Evolutionary conservation across 202 grass and related monocot species (phyloP), one percentile per base, ranked within the genome.

Genomic region (Saccharum hybrid): DNA sequence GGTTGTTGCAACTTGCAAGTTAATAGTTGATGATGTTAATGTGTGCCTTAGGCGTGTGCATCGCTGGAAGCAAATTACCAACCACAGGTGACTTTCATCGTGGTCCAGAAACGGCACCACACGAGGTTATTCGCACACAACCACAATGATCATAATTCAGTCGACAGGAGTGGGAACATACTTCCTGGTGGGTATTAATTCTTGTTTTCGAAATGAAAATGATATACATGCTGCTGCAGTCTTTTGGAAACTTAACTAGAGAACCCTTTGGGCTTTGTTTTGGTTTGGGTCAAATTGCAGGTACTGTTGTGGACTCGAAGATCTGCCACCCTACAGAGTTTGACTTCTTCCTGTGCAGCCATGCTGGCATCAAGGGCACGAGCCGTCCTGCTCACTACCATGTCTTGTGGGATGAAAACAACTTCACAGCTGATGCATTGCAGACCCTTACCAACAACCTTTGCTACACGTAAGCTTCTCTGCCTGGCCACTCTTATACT

Each of bases 241-340:
- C 2, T 22, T 59, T 21, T 22, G 54, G 54, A 21, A 59, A 59
- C 54, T 59, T 59, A 59, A 59, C 19, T 59, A 59, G 54, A 59
- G 52, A 56, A n/a, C 52, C 18, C 52, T 56, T 59, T 23, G 57
- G n/a, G n/a, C 57, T 1, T 23, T 23, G 65, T 11, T 7, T 10
- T 60, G 34, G 1, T 13, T 66, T 37, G 36, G 23, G 14, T 46
- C 0, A 19, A 60, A 67, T 81, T 80, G 72, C 68, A 94, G 94
- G 94, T 61, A 97, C 94, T 59, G 94, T 97, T n/a, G 92, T 97
- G 37, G 94, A 97, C 73, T 90, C 90, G 42, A 94, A 93, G 83
- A 97, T 97, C 75, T 97, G 94, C 73, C 94, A 97, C 26, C 94
- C 94, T 7, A 97, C 94, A 15, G 94, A 97, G 80, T 97, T 97